phyloP scores from a whole-genome alignment of 257 asterid genomes.

The Nicotiana otophora region DNA sequence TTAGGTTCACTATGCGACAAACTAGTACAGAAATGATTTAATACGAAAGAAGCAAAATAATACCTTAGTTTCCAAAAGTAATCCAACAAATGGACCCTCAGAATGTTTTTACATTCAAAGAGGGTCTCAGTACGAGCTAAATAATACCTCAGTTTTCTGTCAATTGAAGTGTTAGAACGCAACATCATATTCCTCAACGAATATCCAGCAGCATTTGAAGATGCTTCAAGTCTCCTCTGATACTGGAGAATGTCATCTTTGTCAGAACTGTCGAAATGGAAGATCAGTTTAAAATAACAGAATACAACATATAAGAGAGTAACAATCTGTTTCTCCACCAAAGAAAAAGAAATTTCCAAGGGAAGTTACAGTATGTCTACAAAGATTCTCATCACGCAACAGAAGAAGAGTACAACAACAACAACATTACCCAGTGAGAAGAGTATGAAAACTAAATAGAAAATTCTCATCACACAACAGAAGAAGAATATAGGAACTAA shows the following conservation, averaged over 20 bases:
- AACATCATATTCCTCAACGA: conserved; percentile 78
- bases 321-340: conserved; percentile 6
- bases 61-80: neutral
- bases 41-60: conserved; percentile 4
- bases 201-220: conserved; percentile 69
- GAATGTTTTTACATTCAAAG: neutral
- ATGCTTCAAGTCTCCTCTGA: conserved; percentile 68
- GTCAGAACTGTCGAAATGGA: conserved; percentile 51
- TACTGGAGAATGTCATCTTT: conserved; percentile 69
- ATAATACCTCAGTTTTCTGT: conserved; percentile 65
- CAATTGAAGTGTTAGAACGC: conserved; percentile 66
- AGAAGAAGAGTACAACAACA: neutral
- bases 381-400: neutral
- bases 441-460: too few species aligned
- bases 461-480: too few species aligned
- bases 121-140: neutral
- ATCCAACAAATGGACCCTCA: neutral
- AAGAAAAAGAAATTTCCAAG: neutral
- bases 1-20: conserved; percentile 80
- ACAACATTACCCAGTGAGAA: too few species aligned
- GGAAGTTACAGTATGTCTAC: neutral
- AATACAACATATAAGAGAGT: neutral
- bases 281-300: conserved; percentile 3
- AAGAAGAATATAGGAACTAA: neutral
- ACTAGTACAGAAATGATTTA: conserved; percentile 41